Evolutionary conservation across 495 filamentous ascomycete species (phyloP), one percentile per base, ranked within the genome.

Genomic region (Parathielavia hyrcaniae): DNA sequence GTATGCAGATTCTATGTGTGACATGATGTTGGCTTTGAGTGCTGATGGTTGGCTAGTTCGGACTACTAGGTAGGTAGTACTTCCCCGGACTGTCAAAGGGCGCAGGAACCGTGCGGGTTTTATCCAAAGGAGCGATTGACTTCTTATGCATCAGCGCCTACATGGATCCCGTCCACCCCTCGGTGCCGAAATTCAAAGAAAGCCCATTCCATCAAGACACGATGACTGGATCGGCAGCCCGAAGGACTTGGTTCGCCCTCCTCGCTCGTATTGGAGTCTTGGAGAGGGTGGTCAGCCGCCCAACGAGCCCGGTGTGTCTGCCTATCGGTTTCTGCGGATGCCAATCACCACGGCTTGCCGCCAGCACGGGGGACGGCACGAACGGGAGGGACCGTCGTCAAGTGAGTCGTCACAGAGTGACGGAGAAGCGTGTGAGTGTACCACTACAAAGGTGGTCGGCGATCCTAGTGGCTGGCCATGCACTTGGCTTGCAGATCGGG

Each of bases 1-100:
- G 57, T 64, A 64, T 11, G 6, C 5, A 3, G 11, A 20, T 12
- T 19, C 12, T 9, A 58, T 52, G 35, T 48, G 35, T n/a, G 35
- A 45, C 61, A 58, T 59, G 32, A 11, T 32, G 20, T 14, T 13
- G 50, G 17, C 5, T 39, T 23, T 38, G 19, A 38, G 0, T 7
- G 6, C 16, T 19, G 14, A 8, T 35, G 26, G 9, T 10, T 30
- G 26, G 26, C 2, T 30, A 6, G 26, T 30, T 6, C 26, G 26
- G 26, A 30, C 6, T 30, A 30, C 26, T 30, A n/a, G n/a, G n/a
- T n/a, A n/a, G n/a, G n/a, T n/a, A n/a, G n/a, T n/a, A n/a, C n/a
- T n/a, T n/a, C 6, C 26, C 26, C 26, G 3, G 26, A 2, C 26
- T 30, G 26, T 30, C 6, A 30, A 30, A 6, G 26, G 26, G 26